These are phyloP conservation scores for Dimargaris cristalligena DNA, from an alignment of 192 early-diverging fungal genomes.

Conservation along the genomic window DNA sequence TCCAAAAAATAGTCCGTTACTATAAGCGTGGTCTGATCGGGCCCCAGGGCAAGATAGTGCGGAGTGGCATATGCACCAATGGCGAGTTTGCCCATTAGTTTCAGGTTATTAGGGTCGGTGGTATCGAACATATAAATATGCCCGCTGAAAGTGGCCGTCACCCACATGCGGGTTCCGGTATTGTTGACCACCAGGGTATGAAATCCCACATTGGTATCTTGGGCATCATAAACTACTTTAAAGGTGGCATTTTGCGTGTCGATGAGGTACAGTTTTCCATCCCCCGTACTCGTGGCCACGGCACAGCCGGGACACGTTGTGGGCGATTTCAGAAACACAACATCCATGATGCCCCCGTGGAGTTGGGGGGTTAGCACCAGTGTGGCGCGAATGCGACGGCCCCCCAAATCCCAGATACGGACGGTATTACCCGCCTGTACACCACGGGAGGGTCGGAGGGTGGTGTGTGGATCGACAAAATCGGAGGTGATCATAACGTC, in stretches of 20 bases:
- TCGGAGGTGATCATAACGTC: constrained; percentile 9
- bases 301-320: not conserved
- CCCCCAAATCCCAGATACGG: not conserved
- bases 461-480: constrained; percentile 3
- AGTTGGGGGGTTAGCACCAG: not conserved
- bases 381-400: not conserved
- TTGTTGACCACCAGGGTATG: constrained; percentile 1
- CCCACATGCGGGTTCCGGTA: constrained; percentile 1
- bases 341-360: constrained; percentile 11
- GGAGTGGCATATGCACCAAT: constrained; percentile 1
- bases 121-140: constrained; percentile 7
- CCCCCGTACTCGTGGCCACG: not conserved
- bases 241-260: not conserved
- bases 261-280: constrained; percentile 7
- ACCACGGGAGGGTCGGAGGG: not conserved
- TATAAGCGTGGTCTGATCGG: constrained; percentile 1
- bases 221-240: not conserved
- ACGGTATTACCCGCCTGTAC: not conserved
- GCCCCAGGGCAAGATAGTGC: constrained; percentile 7
- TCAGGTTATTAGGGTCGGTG: not conserved
- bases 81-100: not conserved
- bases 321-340: not conserved
- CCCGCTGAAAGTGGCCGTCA: not conserved
- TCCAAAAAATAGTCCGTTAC: constrained; percentile 11
- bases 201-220: not conserved